Percentiles rank a stretch among this genome's conserved stretches.
Conservation (phyloP, 2,329 filamentous ascomycete genomes). For the Diaporthe aspalathi region DNA sequence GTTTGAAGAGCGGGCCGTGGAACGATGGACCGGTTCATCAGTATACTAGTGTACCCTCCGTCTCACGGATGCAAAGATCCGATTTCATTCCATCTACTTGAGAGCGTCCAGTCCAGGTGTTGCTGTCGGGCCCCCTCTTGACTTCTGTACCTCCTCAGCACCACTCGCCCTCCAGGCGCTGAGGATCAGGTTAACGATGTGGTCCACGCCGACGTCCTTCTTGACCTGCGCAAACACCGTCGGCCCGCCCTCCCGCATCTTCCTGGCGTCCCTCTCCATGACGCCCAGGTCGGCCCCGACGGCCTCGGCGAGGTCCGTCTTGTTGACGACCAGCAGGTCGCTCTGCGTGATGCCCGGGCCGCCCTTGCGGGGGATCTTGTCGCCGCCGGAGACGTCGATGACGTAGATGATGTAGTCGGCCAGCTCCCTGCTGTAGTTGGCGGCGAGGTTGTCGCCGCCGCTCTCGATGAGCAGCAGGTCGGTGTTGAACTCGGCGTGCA, state of each 20-base stretch:
- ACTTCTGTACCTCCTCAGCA: constrained; percentile 71
- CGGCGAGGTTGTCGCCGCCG: constrained; percentile 95
- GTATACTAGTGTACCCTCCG: too few species aligned
- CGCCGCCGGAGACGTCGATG: constrained; percentile 94
- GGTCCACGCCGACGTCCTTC: constrained; percentile 83
- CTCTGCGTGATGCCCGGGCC: constrained; percentile 97
- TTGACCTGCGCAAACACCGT: constrained; percentile 99
- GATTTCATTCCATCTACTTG: not conserved
- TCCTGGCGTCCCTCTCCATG: constrained; percentile 94
- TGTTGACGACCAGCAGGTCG: constrained; percentile 94
- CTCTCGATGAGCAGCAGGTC: constrained; percentile 94
- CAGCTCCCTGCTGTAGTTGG: constrained; percentile 94
- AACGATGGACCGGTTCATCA: too few species aligned
- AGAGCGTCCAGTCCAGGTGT: constrained; percentile 64
- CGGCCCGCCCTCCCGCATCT: constrained; percentile 95
- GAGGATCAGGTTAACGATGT: constrained; percentile 88
- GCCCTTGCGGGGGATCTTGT: constrained; percentile 96
- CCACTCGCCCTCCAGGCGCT: constrained; percentile 95
- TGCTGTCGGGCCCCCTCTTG: constrained; percentile 66
- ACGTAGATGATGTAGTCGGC: constrained; percentile 99
- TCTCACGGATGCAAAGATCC: too few species aligned
- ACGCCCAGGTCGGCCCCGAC: constrained; percentile 91
- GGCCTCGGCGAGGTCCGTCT: constrained; percentile 92
- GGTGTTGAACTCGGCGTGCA: constrained; percentile 82
- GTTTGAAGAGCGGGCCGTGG: too few species aligned